Percentiles rank a stretch among this genome's conserved stretches.
Conservation (phyloP, 345 rosid species). For the Citrus mangshanensis region DNA sequence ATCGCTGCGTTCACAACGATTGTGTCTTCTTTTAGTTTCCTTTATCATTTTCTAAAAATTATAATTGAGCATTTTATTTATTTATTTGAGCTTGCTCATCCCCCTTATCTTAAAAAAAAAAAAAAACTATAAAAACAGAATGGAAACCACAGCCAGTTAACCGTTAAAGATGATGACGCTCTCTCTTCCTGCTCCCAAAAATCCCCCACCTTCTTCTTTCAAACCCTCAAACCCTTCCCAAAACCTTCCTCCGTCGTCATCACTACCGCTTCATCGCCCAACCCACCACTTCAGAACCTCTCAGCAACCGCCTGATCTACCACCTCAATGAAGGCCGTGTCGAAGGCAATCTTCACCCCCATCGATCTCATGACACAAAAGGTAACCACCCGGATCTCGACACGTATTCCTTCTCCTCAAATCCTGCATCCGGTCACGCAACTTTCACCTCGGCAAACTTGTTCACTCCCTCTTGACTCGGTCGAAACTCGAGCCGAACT, state of each 20-base stretch:
- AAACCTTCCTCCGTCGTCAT: slow-evolving; percentile 9
- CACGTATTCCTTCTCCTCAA: slow-evolving; percentile 75
- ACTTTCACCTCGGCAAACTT: slow-evolving; percentile 52
- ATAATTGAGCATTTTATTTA: too few species aligned
- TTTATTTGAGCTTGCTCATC: too few species aligned
- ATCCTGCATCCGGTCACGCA: slow-evolving; percentile 59
- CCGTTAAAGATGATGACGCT: slow-evolving; percentile 28
- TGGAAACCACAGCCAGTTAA: slow-evolving; percentile 14
- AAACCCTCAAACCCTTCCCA: slow-evolving; percentile 25
- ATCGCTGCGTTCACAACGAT: too few species aligned
- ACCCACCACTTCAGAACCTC: slow-evolving; percentile 9
- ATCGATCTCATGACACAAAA: slow-evolving; percentile 39
- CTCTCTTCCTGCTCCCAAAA: slow-evolving; percentile 39
- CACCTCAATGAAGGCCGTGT: slow-evolving; percentile 57
- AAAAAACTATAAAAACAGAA: neutral
- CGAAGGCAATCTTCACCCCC: slow-evolving; percentile 51
- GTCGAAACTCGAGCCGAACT: slow-evolving; percentile 46
- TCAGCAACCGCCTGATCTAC: slow-evolving; percentile 36
- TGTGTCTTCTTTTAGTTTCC: too few species aligned
- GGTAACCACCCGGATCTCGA: slow-evolving; percentile 45
- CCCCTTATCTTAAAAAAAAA: too few species aligned
- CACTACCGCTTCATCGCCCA: slow-evolving; percentile 12
- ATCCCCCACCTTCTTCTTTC: slow-evolving; percentile 20
- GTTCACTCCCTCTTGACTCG: slow-evolving; percentile 43
- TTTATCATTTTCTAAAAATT: too few species aligned